Conservation (phyloP, 495 filamentous ascomycete species). For the Niebla homalea region DNA sequence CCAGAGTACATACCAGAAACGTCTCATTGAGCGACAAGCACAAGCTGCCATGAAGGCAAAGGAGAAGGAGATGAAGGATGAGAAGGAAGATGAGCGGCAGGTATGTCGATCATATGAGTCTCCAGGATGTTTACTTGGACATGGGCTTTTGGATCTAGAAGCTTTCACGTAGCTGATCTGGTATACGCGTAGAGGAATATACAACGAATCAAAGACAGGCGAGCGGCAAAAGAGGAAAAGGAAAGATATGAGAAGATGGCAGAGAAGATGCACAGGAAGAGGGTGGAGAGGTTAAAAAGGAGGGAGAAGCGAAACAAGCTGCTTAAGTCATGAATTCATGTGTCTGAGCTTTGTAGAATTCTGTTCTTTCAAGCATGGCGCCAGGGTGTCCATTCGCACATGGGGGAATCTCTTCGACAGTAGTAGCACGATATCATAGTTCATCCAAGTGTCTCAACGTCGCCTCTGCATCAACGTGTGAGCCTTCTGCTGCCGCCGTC, state of each 20-base stretch:
- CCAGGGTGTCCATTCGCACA: background rate
- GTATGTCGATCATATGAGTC: constrained; percentile 30
- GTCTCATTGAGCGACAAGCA: constrained; percentile 48
- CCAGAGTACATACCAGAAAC: constrained; percentile 63
- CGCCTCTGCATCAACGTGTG: constrained; percentile 3
- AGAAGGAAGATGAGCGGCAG: constrained; percentile 79
- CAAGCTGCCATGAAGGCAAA: constrained; percentile 66
- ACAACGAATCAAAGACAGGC: constrained; percentile 65
- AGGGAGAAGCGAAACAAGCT: constrained; percentile 97
- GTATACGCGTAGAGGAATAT: constrained; percentile 46
- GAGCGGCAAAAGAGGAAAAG: constrained; percentile 81
- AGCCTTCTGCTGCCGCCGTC: background rate
- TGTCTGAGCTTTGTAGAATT: constrained; percentile 1
- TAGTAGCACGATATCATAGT: background rate
- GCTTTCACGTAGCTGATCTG: background rate
- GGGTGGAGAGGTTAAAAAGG: constrained; percentile 82
- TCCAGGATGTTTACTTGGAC: background rate
- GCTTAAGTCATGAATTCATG: constrained; percentile 60
- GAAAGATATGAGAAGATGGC: constrained; percentile 89
- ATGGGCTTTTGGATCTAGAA: background rate
- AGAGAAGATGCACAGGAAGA: constrained; percentile 92
- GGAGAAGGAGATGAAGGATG: constrained; percentile 89
- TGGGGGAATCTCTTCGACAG: background rate
- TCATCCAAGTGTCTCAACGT: constrained; percentile 13
- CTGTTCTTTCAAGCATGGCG: background rate